These are phyloP conservation scores for Flaveria linearis DNA, from an alignment of 129 eudicot species.

Conservation along the genomic window DNA sequence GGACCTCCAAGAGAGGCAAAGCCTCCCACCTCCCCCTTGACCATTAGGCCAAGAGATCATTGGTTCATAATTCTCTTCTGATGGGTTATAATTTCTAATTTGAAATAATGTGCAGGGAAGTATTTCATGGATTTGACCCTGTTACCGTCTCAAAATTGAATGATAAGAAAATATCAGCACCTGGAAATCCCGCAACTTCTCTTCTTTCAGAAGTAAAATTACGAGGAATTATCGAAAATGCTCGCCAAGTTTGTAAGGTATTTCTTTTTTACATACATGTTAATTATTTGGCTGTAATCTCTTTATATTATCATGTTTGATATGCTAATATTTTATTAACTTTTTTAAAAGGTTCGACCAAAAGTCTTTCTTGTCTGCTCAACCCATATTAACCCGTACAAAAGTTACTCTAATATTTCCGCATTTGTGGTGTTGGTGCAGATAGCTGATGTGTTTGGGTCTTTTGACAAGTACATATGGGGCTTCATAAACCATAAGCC, in stretches of 20 bases:
- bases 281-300: background rate
- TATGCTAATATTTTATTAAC: background rate
- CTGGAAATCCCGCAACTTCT: slow-evolving; percentile 68
- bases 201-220: slow-evolving; percentile 85
- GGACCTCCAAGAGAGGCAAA: too few relatives aligned
- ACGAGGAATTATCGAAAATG: slow-evolving; percentile 74
- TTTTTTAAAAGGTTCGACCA: background rate
- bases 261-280: slow-evolving; percentile 3
- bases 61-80: background rate
- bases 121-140: slow-evolving; percentile 79
- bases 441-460: slow-evolving; percentile 74
- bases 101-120: slow-evolving; percentile 58
- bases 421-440: slow-evolving; percentile 43
- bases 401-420: slow-evolving; percentile 1
- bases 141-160: slow-evolving; percentile 64
- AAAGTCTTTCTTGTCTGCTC: background rate
- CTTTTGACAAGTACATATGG: slow-evolving; percentile 91
- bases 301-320: background rate
- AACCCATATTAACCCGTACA: background rate
- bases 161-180: slow-evolving; percentile 67
- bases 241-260: slow-evolving; percentile 89
- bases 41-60: too few relatives aligned
- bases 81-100: slow-evolving; percentile 14
- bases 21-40: too few relatives aligned
- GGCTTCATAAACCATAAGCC: slow-evolving; percentile 82